These are phyloP conservation scores for Hemileccinum impolitum DNA, from an alignment of 768 basidiomycete genomes.

Conservation along the genomic window DNA sequence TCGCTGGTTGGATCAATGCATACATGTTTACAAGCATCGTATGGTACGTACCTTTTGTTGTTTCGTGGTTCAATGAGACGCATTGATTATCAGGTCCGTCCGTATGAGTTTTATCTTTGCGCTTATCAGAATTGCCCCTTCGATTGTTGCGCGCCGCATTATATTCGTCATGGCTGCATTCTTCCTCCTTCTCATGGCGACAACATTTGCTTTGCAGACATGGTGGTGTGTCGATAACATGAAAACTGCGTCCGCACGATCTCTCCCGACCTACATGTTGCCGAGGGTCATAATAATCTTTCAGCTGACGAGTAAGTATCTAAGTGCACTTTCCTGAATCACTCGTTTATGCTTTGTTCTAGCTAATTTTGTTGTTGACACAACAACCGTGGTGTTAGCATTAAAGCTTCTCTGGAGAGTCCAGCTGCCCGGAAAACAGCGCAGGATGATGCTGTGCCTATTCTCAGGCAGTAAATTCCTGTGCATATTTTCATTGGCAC, in stretches of 20 bases:
- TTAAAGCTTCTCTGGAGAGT: conserved; percentile 16
- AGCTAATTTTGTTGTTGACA: conserved; percentile 9
- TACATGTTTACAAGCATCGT: conserved; percentile 9
- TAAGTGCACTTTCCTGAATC: too few relatives aligned
- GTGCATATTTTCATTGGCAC: background rate
- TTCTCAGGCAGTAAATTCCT: background rate
- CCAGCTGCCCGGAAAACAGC: conserved; percentile 13
- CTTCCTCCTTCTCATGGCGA: conserved; percentile 3
- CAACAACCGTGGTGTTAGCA: background rate
- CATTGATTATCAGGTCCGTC: conserved; percentile 11
- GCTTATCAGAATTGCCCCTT: conserved; percentile 6
- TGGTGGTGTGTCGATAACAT: conserved; percentile 7
- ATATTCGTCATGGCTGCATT: background rate
- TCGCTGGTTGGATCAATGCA: background rate
- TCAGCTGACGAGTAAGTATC: conserved; percentile 3
- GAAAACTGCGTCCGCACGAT: background rate
- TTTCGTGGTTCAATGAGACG: background rate
- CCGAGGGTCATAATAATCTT: conserved; percentile 6
- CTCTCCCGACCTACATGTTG: background rate
- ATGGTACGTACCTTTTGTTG: conserved; percentile 6
- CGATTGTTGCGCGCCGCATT: background rate
- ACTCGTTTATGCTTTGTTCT: background rate
- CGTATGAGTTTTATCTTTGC: conserved; percentile 17
- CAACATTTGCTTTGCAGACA: conserved; percentile 2
- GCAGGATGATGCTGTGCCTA: conserved; percentile 1